Percentiles rank a stretch among this genome's conserved stretches.
Evolutionary conservation across 1,139 yeast species (phyloP).

Genomic region (Blastobotrys petasosporus): DNA sequence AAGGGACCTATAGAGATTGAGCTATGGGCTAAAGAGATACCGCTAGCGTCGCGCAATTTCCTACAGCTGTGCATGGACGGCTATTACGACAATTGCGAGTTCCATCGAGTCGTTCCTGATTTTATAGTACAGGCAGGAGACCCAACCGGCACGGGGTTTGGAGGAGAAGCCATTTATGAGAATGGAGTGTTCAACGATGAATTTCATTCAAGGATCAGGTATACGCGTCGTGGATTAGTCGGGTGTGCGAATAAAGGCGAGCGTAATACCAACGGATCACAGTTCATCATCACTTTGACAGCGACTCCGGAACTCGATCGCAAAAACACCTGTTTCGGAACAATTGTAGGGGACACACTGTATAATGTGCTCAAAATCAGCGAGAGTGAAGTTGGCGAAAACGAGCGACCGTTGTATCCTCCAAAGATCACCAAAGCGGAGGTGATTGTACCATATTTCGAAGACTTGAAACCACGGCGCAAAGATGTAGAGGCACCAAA

Average conservation of each 20-base stretch:
- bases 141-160: conserved; percentile 34
- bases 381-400: conserved; percentile 43
- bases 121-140: conserved; percentile 41
- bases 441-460: conserved; percentile 47
- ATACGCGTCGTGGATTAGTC: conserved; percentile 49
- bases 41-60: conserved; percentile 45
- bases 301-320: conserved; percentile 41
- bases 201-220: conserved; percentile 49
- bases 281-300: conserved; percentile 51
- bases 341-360: conserved; percentile 54
- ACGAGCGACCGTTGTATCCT: conserved; percentile 48
- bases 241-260: conserved; percentile 43
- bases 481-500: conserved; percentile 3
- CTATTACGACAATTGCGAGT: conserved; percentile 39
- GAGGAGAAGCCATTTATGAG: conserved; percentile 29
- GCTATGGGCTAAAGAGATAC: conserved; percentile 68
- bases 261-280: conserved; percentile 37
- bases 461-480: conserved; percentile 36
- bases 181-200: conserved; percentile 40
- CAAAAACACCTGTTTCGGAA: conserved; percentile 55
- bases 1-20: conserved; percentile 59
- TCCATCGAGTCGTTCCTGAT: conserved; percentile 39
- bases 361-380: conserved; percentile 49
- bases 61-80: conserved; percentile 45
- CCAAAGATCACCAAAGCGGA: conserved; percentile 40